Conservation (phyloP, 352 stramenopile genomes). For the Blastocystis sp. region DNA sequence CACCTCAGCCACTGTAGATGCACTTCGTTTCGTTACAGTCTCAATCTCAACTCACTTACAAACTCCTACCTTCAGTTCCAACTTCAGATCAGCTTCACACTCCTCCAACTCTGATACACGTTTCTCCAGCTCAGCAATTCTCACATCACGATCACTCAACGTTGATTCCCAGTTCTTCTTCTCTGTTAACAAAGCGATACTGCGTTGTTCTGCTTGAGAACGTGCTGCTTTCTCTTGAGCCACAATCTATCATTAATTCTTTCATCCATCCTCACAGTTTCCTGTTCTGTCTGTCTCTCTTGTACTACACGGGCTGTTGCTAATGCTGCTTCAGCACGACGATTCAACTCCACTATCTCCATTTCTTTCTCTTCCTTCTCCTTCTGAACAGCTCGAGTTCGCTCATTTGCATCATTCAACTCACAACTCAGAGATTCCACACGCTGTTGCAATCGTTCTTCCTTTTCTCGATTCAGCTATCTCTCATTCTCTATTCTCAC, state of each 20-base stretch:
- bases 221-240: not conserved
- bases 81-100: not conserved
- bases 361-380: conserved; percentile 39
- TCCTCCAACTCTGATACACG: not conserved
- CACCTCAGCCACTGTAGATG: conserved; percentile 32
- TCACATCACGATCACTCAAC: not conserved
- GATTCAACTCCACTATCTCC: not conserved
- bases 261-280: not conserved
- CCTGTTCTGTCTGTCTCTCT: not conserved
- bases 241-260: not conserved
- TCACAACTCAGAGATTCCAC: conserved; percentile 44
- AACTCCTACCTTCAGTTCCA: not conserved
- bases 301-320: not conserved
- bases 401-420: conserved; percentile 41
- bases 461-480: conserved; percentile 27
- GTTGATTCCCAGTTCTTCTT: not conserved
- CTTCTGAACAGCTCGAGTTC: conserved; percentile 34
- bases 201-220: not conserved
- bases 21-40: not conserved
- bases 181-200: not conserved
- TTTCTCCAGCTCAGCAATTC: not conserved
- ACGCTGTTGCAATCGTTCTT: not conserved
- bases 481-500: not conserved
- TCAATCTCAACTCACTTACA: not conserved
- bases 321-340: not conserved